Evolutionary conservation across 208 protist genomes (phyloP), one percentile per base, ranked within the genome.

Genomic region (Leishmania mexicana): DNA sequence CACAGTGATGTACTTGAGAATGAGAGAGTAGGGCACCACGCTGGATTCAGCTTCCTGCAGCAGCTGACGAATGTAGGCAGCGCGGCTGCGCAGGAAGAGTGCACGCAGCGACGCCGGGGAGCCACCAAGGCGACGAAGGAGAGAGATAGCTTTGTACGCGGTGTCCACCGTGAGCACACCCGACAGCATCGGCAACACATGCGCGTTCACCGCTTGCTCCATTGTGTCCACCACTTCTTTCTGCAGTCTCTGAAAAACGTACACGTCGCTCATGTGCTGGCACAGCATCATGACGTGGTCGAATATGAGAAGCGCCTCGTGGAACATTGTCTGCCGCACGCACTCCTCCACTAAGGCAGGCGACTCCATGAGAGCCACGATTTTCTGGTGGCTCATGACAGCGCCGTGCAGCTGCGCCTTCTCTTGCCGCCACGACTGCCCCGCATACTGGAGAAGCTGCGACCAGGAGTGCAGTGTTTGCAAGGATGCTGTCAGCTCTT

Each of bases 341-440:
- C 92, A 96, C 40, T 96, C 93, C 45, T 88, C 83, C 65, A 96
- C 84, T 13, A 96, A 72, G 15, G 75, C 64, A 1, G 94, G 94
- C 0, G 91, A 88, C 81, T 97, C 94, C 70, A 95, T 84, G 67
- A 97, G 83, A 3, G 87, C 87, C n/a, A 94, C 75, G 17, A 97
- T 79, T 68, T 93, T 88, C 76, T 91, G 88, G 79, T 96, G 88
- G 51, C 90, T 88, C 67, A 86, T 73, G 31, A 91, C 81, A 11
- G 93, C 90, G 62, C 81, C 76, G 64, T 83, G 80, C 49, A 92
- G 86, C 17, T 90, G 73, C 68, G 92, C 71, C 75, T 90, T 89
- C 80, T 93, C 88, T 24, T 80, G 81, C n/a, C 92, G 88, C 94
- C 94, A 97, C 64, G 82, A 79, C 28, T 86, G 81, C 21, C 92